Evolutionary conservation across 129 eudicot genomes (phyloP), one percentile per base, ranked within the genome.

Genomic region (Apium graveolens): DNA sequence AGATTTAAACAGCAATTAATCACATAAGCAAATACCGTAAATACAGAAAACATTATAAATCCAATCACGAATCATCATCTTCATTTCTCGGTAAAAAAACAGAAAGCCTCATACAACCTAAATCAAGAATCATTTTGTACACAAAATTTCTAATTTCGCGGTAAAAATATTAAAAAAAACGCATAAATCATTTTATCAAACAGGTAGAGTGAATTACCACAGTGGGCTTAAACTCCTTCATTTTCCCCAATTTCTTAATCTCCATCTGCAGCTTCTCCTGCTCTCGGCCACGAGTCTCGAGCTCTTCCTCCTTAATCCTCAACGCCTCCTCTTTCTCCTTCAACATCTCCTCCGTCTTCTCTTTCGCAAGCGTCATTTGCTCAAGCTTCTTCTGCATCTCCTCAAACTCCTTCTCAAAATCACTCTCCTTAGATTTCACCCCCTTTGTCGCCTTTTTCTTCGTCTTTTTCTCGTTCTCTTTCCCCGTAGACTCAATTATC

Each of bases 151-250:
- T 7, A 24, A 55, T 55, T 55, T 10, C 11, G 0, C 66, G 27
- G 9, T 29, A 31, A 29, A 65, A 4, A 11, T 29, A 32, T 16
- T 16, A 35, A 17, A 21, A 20, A n/a, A 5, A 72, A 41, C 35
- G n/a, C 0, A 5, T 3, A 77, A 46, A 12, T 42, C 24, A 5
- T 17, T 17, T 46, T 9, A 44, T 35, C 37, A 63, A 69, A 66
- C 39, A 75, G 51, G 48, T 26, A 81, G 72, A 78, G 38, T 53
- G 66, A 85, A 24, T 57, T 37, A 93, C 98, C 93, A 95, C 71
- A 34, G 83, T 87, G 83, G 98, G 98, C 76, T 95, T 95, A 42
- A 95, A 95, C 65, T 91, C 98, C 81, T 91, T 95, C 82, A 87
- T 57, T 69, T 95, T 95, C 89, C 92, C 96, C 96, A 95, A 81